Base-by-base conservation (phyloP, 2,329 filamentous ascomycete genomes). In the Piedraia hortae region DNA sequence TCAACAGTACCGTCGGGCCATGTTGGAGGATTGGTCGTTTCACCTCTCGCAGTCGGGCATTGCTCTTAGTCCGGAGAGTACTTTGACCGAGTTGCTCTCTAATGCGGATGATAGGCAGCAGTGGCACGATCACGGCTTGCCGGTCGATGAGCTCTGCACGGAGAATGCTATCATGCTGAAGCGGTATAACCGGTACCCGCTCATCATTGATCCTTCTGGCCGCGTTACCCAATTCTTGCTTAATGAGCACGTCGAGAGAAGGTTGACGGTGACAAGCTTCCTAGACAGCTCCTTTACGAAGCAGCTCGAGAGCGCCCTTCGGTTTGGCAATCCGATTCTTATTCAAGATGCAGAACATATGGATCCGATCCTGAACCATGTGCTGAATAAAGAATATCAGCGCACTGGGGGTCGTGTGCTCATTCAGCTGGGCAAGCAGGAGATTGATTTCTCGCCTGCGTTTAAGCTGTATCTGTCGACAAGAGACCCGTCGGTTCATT, bases 321-420 rank as follows among this genome's bases (percentile, higher is more conserved):
- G 85, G 41, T 97, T 97, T 48, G 85, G 85, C 39, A 97, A 97
- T 41, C 82, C 85, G 1, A 97, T 97, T 33, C 62, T 97, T 28
- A 97, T 97, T 28, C 85, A 97, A 46, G 85, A 97, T 44, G 88
- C 85, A 1, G 88, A 97, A 48, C 74, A 97, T 43, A 54, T 97
- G 26, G 85, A 97, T 40, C 88, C 88, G 1, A 80, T 97, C 27
- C 66, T 97, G 36, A 97, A 93, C 41, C 85, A 97, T 37, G 82
- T 97, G 25, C 64, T 97, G 47, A 97, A 97, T 53, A 97, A 97
- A 46, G 85, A 97, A 42, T 97, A 97, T 46, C 88, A 97, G 48
- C 88, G 80, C 53, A 97, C 88, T 13, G 85, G 85, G 34, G 85
- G 85, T 11, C 82, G 85, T 59, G 82, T 93, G 20, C 65, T 97